These are phyloP conservation scores for Geotrichum siamense DNA, from an alignment of 1,139 yeast species.

Conservation along the genomic window DNA sequence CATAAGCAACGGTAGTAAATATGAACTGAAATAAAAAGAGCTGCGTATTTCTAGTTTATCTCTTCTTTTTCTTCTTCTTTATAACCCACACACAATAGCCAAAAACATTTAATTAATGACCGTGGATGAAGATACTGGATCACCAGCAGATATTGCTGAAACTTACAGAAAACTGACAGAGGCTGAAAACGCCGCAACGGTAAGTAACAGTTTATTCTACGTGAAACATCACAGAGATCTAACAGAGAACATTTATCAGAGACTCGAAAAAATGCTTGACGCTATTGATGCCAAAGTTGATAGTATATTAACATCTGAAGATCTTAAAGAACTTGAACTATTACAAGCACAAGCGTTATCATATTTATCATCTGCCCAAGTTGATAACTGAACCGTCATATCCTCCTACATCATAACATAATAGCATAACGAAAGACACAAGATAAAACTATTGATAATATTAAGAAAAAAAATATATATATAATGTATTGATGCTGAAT, in stretches of 20 bases:
- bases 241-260: conserved; percentile 20
- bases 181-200: conserved; percentile 51
- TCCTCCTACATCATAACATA: background rate
- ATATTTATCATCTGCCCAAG: no score
- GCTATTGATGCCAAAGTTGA: conserved; percentile 51
- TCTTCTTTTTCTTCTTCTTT: no score
- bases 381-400: background rate
- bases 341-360: conserved; percentile 2
- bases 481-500: no score
- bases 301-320: conserved; percentile 34
- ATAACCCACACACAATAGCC: no score
- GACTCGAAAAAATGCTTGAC: conserved; percentile 51
- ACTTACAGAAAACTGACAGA: conserved; percentile 46
- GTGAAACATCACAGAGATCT: background rate
- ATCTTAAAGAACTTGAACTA: conserved; percentile 27
- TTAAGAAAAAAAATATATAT: no score
- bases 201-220: conserved; percentile 25
- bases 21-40: no score
- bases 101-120: background rate
- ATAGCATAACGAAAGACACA: background rate
- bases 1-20: no score
- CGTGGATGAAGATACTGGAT: background rate
- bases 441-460: conserved; percentile 5
- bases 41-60: no score
- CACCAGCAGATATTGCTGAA: conserved; percentile 37